Conservation (phyloP, 2,329 filamentous ascomycete genomes). For the Fusarium redolens region DNA sequence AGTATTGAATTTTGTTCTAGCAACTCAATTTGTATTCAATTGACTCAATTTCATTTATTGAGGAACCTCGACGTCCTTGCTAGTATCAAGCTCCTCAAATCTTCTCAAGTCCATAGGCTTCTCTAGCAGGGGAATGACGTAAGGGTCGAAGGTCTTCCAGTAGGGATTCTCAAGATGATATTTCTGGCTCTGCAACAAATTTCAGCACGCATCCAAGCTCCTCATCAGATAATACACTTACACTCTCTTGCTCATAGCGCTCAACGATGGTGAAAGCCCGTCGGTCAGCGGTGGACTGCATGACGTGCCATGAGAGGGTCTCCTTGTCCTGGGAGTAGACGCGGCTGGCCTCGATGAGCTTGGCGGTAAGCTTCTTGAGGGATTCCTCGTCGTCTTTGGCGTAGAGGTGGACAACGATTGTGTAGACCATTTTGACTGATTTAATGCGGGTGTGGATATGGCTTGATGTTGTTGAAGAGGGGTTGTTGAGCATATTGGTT, state of each 20-base stretch:
- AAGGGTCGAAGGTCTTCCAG: constrained; percentile 81
- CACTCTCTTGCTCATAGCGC: constrained; percentile 74
- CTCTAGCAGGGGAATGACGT: constrained; percentile 75
- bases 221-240: constrained; percentile 47
- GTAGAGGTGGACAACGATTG: constrained; percentile 75
- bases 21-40: neutral
- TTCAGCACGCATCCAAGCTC: neutral
- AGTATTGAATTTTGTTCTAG: neutral
- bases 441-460: neutral
- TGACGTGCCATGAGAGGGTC: constrained; percentile 78
- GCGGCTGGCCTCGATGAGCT: constrained; percentile 79
- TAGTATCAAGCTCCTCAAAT: constrained; percentile 74
- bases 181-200: constrained; percentile 60
- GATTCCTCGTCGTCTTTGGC: constrained; percentile 73
- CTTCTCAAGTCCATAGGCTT: constrained; percentile 76
- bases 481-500: constrained; percentile 17
- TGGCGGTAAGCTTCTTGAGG: constrained; percentile 75
- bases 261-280: constrained; percentile 81
- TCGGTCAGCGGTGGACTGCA: constrained; percentile 77
- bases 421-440: constrained; percentile 68
- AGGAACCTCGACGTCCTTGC: constrained; percentile 58
- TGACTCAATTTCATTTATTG: constrained; percentile 22
- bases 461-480: constrained; percentile 15
- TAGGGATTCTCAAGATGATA: constrained; percentile 77
- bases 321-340: constrained; percentile 79